Conservation (phyloP, 371 early-diverging fungal species). For the Lichtheimia ramosa region DNA sequence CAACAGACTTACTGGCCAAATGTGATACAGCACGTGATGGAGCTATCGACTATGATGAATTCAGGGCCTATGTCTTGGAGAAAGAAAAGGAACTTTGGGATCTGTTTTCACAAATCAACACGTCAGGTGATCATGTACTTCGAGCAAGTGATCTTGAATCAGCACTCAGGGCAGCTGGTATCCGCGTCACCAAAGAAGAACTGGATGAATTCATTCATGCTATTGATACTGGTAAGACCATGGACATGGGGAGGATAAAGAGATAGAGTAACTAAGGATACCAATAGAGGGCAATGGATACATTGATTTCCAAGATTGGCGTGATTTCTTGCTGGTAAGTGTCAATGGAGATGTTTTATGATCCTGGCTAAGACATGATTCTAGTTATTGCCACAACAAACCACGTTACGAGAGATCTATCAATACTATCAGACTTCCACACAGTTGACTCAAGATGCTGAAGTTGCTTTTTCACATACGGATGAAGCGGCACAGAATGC, state of each 20-base stretch:
- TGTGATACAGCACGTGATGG: constrained; percentile 68
- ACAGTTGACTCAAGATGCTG: constrained; percentile 60
- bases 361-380: background rate
- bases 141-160: constrained; percentile 57
- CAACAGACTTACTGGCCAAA: constrained; percentile 50
- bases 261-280: background rate
- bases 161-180: constrained; percentile 62
- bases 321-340: constrained; percentile 71
- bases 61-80: constrained; percentile 66
- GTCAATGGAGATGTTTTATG: background rate
- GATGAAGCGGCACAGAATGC: constrained; percentile 43
- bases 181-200: constrained; percentile 63
- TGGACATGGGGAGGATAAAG: background rate
- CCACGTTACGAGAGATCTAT: constrained; percentile 58
- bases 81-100: constrained; percentile 72
- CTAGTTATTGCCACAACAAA: constrained; percentile 40
- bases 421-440: constrained; percentile 62
- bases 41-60: constrained; percentile 67
- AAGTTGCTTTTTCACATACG: constrained; percentile 58
- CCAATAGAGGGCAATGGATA: constrained; percentile 61
- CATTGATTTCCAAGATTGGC: constrained; percentile 76
- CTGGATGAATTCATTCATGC: constrained; percentile 63
- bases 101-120: constrained; percentile 68
- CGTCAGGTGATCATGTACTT: constrained; percentile 60
- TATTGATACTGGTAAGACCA: constrained; percentile 61